phyloP scores from a whole-genome alignment of 2,329 filamentous ascomycete species.

The Ophiosphaerella herpotricha region DNA sequence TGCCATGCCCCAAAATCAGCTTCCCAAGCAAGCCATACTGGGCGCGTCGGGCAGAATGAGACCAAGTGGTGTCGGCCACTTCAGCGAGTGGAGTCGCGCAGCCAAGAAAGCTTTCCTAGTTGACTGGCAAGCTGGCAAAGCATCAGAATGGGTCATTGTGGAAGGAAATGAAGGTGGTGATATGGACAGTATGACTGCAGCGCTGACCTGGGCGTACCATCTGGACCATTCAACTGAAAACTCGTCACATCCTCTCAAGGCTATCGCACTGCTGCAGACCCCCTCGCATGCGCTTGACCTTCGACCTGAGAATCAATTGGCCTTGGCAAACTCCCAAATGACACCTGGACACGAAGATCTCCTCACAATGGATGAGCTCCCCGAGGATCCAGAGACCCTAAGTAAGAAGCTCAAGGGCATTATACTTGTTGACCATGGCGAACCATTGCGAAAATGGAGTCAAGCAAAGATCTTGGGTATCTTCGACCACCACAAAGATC shows the following conservation, averaged over 20 bases:
- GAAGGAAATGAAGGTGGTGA: conserved; percentile 55
- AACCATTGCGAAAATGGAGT: conserved; percentile 51
- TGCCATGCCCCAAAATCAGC: conserved; percentile 22
- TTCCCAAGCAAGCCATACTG: conserved; percentile 23
- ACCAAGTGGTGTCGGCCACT: conserved; percentile 51
- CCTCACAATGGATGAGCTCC: conserved; percentile 54
- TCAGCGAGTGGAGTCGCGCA: conserved; percentile 55
- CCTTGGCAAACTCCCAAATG: conserved; percentile 53
- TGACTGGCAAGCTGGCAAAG: conserved; percentile 52
- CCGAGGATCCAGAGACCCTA: conserved; percentile 53
- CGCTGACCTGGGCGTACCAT: conserved; percentile 56
- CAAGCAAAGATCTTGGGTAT: conserved; percentile 52
- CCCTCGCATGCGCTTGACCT: conserved; percentile 53
- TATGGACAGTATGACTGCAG: conserved; percentile 51
- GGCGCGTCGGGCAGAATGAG: conserved; percentile 12
- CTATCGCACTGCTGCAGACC: conserved; percentile 54
- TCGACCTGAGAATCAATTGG: conserved; percentile 55
- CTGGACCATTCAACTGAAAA: conserved; percentile 52
- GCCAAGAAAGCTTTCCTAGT: conserved; percentile 54
- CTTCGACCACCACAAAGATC: conserved; percentile 54
- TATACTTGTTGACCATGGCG: conserved; percentile 52
- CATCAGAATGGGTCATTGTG: conserved; percentile 53
- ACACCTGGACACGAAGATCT: conserved; percentile 53
- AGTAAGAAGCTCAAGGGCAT: conserved; percentile 51
- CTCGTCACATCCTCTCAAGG: conserved; percentile 50